A percentile compares a stretch with the other conserved stretches of the same genome.
These are phyloP conservation scores for Penicillium canariense DNA, from an alignment of 495 filamentous ascomycete genomes.

Conservation along the genomic window DNA sequence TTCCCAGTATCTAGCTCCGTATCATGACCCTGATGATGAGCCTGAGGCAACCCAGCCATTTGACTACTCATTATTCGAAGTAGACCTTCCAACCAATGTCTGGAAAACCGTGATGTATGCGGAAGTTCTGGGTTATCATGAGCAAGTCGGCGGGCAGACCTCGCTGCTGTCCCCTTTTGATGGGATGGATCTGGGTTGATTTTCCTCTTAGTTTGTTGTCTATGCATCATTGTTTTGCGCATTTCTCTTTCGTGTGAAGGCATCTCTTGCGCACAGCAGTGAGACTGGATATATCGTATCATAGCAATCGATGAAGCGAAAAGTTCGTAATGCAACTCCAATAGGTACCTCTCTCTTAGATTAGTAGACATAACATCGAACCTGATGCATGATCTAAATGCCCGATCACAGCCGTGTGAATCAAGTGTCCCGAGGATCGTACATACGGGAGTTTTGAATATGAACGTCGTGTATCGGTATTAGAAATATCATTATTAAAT, in stretches of 20 bases:
- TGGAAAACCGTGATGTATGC: constrained; percentile 99
- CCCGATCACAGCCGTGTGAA: too few relatives aligned
- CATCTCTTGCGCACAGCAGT: too few relatives aligned
- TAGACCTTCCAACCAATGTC: constrained; percentile 89
- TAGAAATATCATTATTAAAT: constrained; percentile 7
- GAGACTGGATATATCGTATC: too few relatives aligned
- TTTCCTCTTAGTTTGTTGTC: too few relatives aligned
- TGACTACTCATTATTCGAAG: constrained; percentile 98
- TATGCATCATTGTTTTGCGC: not conserved
- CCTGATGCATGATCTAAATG: too few relatives aligned
- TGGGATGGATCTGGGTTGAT: constrained; percentile 21
- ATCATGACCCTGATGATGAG: constrained; percentile 95
- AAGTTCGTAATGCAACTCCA: too few relatives aligned
- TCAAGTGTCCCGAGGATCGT: not conserved
- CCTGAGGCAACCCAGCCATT: constrained; percentile 91
- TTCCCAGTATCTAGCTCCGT: constrained; percentile 88
- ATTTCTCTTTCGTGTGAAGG: too few relatives aligned
- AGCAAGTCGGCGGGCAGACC: constrained; percentile 29
- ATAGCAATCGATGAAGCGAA: too few relatives aligned
- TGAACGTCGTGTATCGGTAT: not conserved
- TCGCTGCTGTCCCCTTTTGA: not conserved
- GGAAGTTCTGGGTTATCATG: constrained; percentile 96
- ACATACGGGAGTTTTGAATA: not conserved
- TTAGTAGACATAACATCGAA: too few relatives aligned
- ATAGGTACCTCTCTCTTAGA: too few relatives aligned